A percentile compares a stretch with the other conserved stretches of the same genome.
Evolutionary conservation across 345 rosid genomes (phyloP).

Genomic region (Bruguiera sexangula): DNA sequence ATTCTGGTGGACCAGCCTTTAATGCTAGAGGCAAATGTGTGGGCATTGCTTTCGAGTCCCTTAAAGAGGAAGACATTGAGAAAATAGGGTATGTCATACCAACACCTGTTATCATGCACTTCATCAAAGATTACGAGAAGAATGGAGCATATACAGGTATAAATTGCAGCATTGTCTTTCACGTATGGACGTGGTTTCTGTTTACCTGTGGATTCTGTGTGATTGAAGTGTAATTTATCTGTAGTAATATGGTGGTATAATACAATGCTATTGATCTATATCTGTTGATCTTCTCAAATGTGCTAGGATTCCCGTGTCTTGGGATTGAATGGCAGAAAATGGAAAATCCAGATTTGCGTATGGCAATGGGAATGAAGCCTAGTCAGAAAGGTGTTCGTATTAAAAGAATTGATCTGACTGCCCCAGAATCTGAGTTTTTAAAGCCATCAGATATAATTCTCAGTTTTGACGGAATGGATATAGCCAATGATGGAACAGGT

Average conservation of each 20-base stretch:
- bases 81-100: slow-evolving; percentile 96
- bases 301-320: slow-evolving; percentile 78
- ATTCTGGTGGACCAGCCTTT: slow-evolving; percentile 97
- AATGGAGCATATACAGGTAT: slow-evolving; percentile 85
- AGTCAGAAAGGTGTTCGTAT: slow-evolving; percentile 91
- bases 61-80: slow-evolving; percentile 89
- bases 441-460: slow-evolving; percentile 87
- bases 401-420: slow-evolving; percentile 90
- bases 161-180: not conserved
- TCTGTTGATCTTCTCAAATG: not conserved
- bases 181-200: not conserved
- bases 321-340: slow-evolving; percentile 99
- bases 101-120: slow-evolving; percentile 86
- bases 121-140: slow-evolving; percentile 87
- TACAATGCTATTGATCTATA: not conserved
- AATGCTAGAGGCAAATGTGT: slow-evolving; percentile 86
- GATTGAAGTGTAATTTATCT: not conserved
- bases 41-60: slow-evolving; percentile 95
- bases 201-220: not conserved
- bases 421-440: slow-evolving; percentile 73
- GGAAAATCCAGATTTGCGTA: slow-evolving; percentile 90
- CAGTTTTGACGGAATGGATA: slow-evolving; percentile 78
- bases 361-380: slow-evolving; percentile 74
- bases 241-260: not conserved
- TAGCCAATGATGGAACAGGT: slow-evolving; percentile 99